Evolutionary conservation across 768 basidiomycete genomes (phyloP), one percentile per base, ranked within the genome.

Genomic region (Gymnopilus dilepis): DNA sequence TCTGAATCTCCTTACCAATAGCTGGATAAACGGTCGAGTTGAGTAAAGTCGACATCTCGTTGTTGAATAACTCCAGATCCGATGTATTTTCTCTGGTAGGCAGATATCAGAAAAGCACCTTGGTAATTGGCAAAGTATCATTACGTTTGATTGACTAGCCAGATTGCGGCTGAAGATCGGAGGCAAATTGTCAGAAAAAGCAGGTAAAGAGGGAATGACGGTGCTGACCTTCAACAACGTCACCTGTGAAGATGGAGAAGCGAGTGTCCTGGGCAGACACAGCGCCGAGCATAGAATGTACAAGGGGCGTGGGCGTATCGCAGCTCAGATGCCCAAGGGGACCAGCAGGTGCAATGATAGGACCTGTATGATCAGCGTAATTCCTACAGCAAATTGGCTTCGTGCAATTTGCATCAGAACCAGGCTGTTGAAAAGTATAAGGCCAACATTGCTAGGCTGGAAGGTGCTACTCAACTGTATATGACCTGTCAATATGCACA

Each of bases 171-270:
- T 85, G 56, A 13, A 28, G 43, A 45, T 50, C 6, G 9, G 6
- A 51, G 47, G 26, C 48, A 37, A 17, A 37, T 42, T 31, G 45
- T 58, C 22, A 42, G 38, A 40, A 56, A 33, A 22, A 28, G 21
- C 15, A 5, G 8, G 7, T 11, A 53, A 17, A 52, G 21, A 40
- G 19, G 24, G n/a, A 34, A 30, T 8, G 28, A 41, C 13, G 34
- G 15, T 70, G n/a, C n/a, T 53, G 52, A 84, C 86, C 83, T 72
- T 87, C 86, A 4, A 87, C 80, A 6, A 87, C 83, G 67, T 88
- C 87, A 6, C 87, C 88, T 2, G 87, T 89, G 65, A 88, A 88
- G 33, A 89, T 80, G 4, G 83, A 79, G 68, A 86, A 87, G 8
- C 71, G 69, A 15, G 77, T 77, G 17, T 74, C 72, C 40, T 74